phyloP scores from a whole-genome alignment of 2,329 filamentous ascomycete genomes.

The Ceratocystis destructans region DNA sequence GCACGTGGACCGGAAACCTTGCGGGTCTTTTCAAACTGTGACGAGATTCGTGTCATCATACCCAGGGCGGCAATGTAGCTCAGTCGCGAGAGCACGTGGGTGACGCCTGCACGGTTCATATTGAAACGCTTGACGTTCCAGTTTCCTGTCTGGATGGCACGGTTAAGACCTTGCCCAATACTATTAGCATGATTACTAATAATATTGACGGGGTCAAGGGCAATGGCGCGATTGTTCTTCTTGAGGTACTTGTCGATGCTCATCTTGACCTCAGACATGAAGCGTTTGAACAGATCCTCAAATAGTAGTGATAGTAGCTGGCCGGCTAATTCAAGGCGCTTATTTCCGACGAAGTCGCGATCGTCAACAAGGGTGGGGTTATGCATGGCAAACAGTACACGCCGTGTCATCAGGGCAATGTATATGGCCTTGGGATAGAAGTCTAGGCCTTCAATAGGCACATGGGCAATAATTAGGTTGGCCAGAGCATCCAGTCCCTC shows the following conservation, averaged over 20 bases:
- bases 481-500: conserved; percentile 87
- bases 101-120: conserved; percentile 95
- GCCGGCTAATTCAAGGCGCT: conserved; percentile 84
- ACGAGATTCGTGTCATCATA: conserved; percentile 98
- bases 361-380: conserved; percentile 86
- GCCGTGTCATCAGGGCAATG: conserved; percentile 91
- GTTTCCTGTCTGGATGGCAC: conserved; percentile 93
- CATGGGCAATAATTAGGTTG: conserved; percentile 87
- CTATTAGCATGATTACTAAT: conserved; percentile 72
- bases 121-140: conserved; percentile 97
- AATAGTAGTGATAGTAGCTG: conserved; percentile 89
- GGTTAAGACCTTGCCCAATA: conserved; percentile 86
- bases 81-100: conserved; percentile 84
- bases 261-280: conserved; percentile 75
- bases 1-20: conserved; percentile 95
- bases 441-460: conserved; percentile 79
- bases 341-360: conserved; percentile 95
- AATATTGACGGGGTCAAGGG: conserved; percentile 75
- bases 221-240: conserved; percentile 77
- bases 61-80: conserved; percentile 94
- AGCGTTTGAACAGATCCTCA: conserved; percentile 95
- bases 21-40: conserved; percentile 96
- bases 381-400: conserved; percentile 85
- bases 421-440: conserved; percentile 97
- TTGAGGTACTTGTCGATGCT: conserved; percentile 92